Evolutionary conservation across 257 asterid genomes (phyloP), one percentile per base, ranked within the genome.

Genomic region (Agastache rugosa): DNA sequence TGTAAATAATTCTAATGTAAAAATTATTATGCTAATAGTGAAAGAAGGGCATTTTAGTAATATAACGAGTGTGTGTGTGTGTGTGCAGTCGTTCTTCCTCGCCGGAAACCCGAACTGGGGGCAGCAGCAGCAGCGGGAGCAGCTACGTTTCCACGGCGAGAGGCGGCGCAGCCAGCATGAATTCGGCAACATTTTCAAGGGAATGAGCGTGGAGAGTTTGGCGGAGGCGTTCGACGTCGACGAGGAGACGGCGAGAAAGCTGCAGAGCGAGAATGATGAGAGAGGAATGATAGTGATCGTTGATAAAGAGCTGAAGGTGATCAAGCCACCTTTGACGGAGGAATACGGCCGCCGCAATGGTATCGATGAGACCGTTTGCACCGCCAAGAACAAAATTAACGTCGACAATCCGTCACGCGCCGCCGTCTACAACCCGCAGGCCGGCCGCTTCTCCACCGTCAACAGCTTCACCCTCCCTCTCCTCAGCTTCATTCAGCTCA

Each of bases 361-460:
- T 8, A 11, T 88, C 0, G 97, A 89, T 60, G 97, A 91, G 78
- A 90, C 96, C 23, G 67, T 88, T 1, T 92, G 96, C 88, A 44
- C 74, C 50, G 85, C 88, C 63, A 81, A 81, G 74, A 14, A 70
- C 34, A 74, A 79, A n/a, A 83, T 84, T 50, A 88, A 85, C 74
- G 68, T 88, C 11, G 87, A 87, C 53, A 71, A 71, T 0, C 84
- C 90, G 1, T 69, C 87, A 35, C 85, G 88, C n/a, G 90, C 95
- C 27, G 96, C 88, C 51, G n/a, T 90, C 17, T 91, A 79, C 75
- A 89, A 88, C 79, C 89, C 92, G 10, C 83, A 79, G 3, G 96
- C 95, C 3, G 96, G 97, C 0, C 78, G 92, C 5, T 72, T 79
- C 61, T 74, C 87, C 82, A 87, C 92, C 80, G 71, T 83, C 44